Percentiles rank a stretch among this genome's conserved stretches.
phyloP scores from a whole-genome alignment of 2,329 filamentous ascomycete genomes.

The Verticillium nubilum region DNA sequence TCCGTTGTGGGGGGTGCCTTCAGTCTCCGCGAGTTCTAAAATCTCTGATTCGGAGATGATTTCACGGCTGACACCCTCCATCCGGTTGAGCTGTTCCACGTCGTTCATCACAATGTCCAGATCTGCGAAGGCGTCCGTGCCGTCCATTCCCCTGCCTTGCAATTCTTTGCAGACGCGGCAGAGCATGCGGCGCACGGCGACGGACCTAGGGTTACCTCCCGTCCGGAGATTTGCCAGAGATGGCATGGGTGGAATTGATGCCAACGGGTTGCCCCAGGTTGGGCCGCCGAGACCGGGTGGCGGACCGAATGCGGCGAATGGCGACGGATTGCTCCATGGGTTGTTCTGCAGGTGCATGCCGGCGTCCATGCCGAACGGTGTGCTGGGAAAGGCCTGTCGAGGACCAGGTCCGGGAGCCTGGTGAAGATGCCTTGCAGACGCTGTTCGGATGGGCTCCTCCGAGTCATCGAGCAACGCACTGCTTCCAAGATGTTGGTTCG shows the following conservation, averaged over 20 bases:
- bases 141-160: constrained; percentile 27
- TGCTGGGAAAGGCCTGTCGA: constrained; percentile 34
- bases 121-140: constrained; percentile 62
- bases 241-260: constrained; percentile 5
- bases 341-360: constrained; percentile 31
- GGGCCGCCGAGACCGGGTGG: constrained; percentile 41
- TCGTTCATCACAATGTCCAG: constrained; percentile 62
- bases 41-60: constrained; percentile 60
- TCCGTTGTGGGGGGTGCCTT: constrained; percentile 80
- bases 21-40: constrained; percentile 81
- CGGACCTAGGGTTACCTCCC: constrained; percentile 17
- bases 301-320: constrained; percentile 30
- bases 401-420: constrained; percentile 47
- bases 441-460: constrained; percentile 44
- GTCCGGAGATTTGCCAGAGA: constrained; percentile 5
- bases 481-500: constrained; percentile 79
- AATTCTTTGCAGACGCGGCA: constrained; percentile 72
- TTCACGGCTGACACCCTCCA: constrained; percentile 19
- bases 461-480: constrained; percentile 78
- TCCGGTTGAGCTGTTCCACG: constrained; percentile 20
- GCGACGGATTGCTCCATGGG: constrained; percentile 34
- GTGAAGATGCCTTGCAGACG: constrained; percentile 33
- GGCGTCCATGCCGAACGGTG: constrained; percentile 32
- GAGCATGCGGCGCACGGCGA: constrained; percentile 67
- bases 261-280: constrained; percentile 24